Conservation (phyloP, 768 basidiomycete genomes). For the Leccinum barrowsii region DNA sequence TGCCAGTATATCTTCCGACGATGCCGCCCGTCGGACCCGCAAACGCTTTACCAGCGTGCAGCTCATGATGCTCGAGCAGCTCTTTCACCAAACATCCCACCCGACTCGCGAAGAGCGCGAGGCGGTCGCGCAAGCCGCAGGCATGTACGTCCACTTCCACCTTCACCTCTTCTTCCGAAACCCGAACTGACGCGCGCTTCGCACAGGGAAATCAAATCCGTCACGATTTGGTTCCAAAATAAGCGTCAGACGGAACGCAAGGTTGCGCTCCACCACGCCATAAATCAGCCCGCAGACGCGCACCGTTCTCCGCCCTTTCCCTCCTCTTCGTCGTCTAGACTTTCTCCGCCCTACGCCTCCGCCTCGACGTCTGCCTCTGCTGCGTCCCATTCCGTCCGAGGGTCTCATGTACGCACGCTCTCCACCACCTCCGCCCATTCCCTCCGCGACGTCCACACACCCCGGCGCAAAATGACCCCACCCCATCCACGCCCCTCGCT, state of each 20-base stretch:
- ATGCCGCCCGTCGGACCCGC: conserved; percentile 54
- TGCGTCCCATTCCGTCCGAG: not conserved
- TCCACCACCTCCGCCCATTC: conserved; percentile 9
- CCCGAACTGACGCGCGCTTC: conserved; percentile 9
- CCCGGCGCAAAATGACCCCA: conserved; percentile 28
- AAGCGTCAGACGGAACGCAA: conserved; percentile 49
- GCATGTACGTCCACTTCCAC: conserved; percentile 48
- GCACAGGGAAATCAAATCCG: conserved; percentile 33
- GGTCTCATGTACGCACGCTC: conserved; percentile 34
- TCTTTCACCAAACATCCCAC: conserved; percentile 69
- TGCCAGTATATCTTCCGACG: conserved; percentile 55
- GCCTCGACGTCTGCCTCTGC: conserved; percentile 29
- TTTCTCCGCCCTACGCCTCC: conserved; percentile 22
- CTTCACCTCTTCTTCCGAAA: not conserved
- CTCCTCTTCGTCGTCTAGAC: conserved; percentile 10
- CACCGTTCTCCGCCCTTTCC: conserved; percentile 14
- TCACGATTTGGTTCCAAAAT: conserved; percentile 36
- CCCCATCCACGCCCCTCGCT: conserved; percentile 31
- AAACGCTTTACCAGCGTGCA: conserved; percentile 68
- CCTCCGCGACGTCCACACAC: conserved; percentile 12
- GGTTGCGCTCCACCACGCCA: conserved; percentile 42
- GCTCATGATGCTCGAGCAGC: conserved; percentile 68
- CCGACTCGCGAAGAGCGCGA: conserved; percentile 76
- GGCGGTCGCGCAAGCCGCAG: conserved; percentile 52
- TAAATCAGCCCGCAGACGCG: conserved; percentile 15